phyloP scores from a whole-genome alignment of 129 eudicot species.

The Silybum marianum region DNA sequence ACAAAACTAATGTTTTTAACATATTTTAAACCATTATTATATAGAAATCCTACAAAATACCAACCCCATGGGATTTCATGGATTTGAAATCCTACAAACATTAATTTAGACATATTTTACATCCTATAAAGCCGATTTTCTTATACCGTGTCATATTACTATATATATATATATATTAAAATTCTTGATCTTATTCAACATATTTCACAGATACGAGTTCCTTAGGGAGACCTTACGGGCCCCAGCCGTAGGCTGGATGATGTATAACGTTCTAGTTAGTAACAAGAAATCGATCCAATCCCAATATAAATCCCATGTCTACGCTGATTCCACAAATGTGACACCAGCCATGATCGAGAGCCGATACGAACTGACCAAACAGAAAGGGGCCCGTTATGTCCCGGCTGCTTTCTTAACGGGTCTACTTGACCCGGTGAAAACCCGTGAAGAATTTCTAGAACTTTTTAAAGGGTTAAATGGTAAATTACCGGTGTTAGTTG shows the following conservation, averaged over 20 bases:
- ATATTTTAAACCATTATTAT: too few relatives aligned
- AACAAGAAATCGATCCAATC: conserved; percentile 82
- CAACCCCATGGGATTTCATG: too few relatives aligned
- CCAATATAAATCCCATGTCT: conserved; percentile 88
- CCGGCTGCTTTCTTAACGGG: conserved; percentile 98
- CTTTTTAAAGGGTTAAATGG: conserved; percentile 70
- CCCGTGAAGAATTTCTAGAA: conserved; percentile 75
- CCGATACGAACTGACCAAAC: conserved; percentile 76
- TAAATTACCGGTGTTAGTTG: conserved; percentile 60
- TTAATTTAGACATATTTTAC: background rate
- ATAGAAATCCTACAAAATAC: too few relatives aligned
- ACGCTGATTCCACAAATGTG: conserved; percentile 78
- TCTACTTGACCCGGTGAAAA: conserved; percentile 76
- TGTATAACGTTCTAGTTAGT: conserved; percentile 88
- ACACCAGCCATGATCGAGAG: conserved; percentile 73
- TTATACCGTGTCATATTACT: background rate
- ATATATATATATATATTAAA: background rate
- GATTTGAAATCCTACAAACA: too few relatives aligned
- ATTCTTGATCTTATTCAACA: background rate
- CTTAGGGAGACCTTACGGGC: conserved; percentile 88
- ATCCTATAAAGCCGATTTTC: background rate
- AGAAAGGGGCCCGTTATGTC: conserved; percentile 81
- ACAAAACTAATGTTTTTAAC: too few relatives aligned
- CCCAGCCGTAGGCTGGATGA: conserved; percentile 97
- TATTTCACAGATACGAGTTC: conserved; percentile 62